Percentiles rank a stretch among this genome's conserved stretches.
These are phyloP conservation scores for Heliamphora exappendiculata DNA, from an alignment of 148 eudicot species.

Conservation along the genomic window DNA sequence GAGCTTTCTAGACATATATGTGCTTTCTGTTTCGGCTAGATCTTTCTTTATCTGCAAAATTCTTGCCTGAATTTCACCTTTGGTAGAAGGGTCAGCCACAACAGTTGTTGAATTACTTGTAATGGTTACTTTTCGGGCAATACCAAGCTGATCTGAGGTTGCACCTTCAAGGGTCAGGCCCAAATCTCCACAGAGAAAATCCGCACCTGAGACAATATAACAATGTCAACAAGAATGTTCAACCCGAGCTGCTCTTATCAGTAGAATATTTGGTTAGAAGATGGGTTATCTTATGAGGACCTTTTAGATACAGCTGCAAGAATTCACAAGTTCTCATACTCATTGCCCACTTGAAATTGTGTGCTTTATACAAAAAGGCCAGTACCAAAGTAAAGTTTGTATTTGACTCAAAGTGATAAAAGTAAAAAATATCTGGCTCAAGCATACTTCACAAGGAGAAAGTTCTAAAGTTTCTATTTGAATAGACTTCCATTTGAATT, in stretches of 20 bases:
- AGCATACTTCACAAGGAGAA: not conserved
- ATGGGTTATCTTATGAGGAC: not conserved
- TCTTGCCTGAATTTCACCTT: slow-evolving; percentile 85
- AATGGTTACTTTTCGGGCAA: slow-evolving; percentile 71
- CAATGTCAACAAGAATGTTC: slow-evolving; percentile 1
- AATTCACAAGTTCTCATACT: not conserved
- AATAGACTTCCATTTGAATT: not conserved
- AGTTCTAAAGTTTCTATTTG: not conserved
- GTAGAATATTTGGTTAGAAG: not conserved
- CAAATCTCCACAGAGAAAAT: slow-evolving; percentile 76
- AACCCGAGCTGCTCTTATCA: not conserved
- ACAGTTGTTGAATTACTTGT: slow-evolving; percentile 68
- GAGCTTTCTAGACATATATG: slow-evolving; percentile 51
- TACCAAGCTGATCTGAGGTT: slow-evolving; percentile 95
- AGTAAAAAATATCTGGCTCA: not conserved
- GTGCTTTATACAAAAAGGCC: not conserved
- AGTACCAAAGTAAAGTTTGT: not conserved
- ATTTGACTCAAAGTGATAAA: not conserved
- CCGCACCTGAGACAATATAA: slow-evolving; percentile 61
- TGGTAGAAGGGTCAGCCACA: slow-evolving; percentile 72
- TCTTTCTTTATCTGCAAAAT: slow-evolving; percentile 86
- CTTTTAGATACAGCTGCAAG: not conserved
- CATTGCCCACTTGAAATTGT: not conserved
- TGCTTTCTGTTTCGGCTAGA: slow-evolving; percentile 62
- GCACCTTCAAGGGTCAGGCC: slow-evolving; percentile 62